Conservation (phyloP, 2,329 filamentous ascomycete species). For the Diaporthe capsici region DNA sequence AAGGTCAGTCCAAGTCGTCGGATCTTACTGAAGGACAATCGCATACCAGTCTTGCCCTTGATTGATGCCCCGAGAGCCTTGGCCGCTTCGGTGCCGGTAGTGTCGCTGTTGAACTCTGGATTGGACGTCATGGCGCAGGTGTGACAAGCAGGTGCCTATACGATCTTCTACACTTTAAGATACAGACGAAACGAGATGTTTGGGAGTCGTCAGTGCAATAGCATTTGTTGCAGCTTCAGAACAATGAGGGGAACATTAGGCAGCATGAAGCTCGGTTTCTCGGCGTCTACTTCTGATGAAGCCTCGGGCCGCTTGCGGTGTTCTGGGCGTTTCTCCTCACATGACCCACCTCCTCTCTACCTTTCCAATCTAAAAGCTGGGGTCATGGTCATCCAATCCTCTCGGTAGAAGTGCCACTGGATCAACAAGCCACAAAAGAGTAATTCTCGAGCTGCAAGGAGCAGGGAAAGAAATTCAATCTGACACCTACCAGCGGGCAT, state of each 20-base stretch:
- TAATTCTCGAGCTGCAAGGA: no score
- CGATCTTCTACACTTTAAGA: background rate
- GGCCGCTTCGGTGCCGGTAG: constrained; percentile 54
- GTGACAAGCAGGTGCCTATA: background rate
- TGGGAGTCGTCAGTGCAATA: background rate
- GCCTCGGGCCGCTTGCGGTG: constrained; percentile 12
- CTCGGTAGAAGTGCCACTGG: no score
- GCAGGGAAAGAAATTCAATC: no score
- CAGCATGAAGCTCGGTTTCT: constrained; percentile 27
- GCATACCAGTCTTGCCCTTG: constrained; percentile 49
- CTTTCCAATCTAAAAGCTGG: background rate
- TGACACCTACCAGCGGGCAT: no score
- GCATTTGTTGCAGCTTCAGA: background rate
- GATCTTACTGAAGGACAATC: background rate
- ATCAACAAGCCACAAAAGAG: no score
- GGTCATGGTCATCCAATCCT: background rate
- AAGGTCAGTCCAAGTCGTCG: background rate
- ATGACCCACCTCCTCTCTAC: constrained; percentile 9
- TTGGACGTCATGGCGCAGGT: constrained; percentile 51
- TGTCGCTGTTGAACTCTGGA: constrained; percentile 51
- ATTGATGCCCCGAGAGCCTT: constrained; percentile 47
- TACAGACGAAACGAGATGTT: background rate
- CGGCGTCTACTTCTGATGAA: constrained; percentile 31
- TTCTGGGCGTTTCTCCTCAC: constrained; percentile 18
- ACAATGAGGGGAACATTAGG: background rate